A percentile compares a stretch with the other conserved stretches of the same genome.
Evolutionary conservation across 2,329 filamentous ascomycete species (phyloP).

Genomic region (Monosporascus sp.): DNA sequence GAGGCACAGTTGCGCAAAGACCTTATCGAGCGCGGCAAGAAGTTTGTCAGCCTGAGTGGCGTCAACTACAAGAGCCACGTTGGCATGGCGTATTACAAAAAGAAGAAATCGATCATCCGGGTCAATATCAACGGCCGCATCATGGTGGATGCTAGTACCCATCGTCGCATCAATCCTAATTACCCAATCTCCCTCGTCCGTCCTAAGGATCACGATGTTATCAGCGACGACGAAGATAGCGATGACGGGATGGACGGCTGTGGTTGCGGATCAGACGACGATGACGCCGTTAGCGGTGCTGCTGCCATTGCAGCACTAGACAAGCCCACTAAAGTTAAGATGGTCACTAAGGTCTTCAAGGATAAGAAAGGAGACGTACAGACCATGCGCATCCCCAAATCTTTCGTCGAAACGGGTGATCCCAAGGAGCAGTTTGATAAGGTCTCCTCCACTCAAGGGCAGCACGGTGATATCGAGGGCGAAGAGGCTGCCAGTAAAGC

Average conservation of each 20-base stretch:
- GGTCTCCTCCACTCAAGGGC: constrained; percentile 31
- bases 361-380: constrained; percentile 35
- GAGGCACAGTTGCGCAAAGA: constrained; percentile 57
- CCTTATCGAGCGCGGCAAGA: constrained; percentile 76
- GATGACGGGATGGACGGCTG: constrained; percentile 38
- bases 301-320: constrained; percentile 35
- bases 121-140: constrained; percentile 82
- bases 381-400: constrained; percentile 29
- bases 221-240: constrained; percentile 45
- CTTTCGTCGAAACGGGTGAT: constrained; percentile 27
- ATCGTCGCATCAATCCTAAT: constrained; percentile 81
- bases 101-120: constrained; percentile 68
- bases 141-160: constrained; percentile 81
- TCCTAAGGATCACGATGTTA: constrained; percentile 61
- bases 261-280: constrained; percentile 34
- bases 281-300: constrained; percentile 13
- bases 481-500: constrained; percentile 6
- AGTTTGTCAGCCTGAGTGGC: constrained; percentile 74
- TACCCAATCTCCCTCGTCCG: constrained; percentile 73
- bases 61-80: constrained; percentile 80
- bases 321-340: constrained; percentile 35
- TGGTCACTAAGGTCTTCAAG: constrained; percentile 48
- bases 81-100: constrained; percentile 80
- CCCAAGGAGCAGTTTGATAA: constrained; percentile 52
- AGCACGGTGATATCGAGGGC: constrained; percentile 11